These are phyloP conservation scores for Cercophora scortea DNA, from an alignment of 495 filamentous ascomycete species.

Conservation along the genomic window DNA sequence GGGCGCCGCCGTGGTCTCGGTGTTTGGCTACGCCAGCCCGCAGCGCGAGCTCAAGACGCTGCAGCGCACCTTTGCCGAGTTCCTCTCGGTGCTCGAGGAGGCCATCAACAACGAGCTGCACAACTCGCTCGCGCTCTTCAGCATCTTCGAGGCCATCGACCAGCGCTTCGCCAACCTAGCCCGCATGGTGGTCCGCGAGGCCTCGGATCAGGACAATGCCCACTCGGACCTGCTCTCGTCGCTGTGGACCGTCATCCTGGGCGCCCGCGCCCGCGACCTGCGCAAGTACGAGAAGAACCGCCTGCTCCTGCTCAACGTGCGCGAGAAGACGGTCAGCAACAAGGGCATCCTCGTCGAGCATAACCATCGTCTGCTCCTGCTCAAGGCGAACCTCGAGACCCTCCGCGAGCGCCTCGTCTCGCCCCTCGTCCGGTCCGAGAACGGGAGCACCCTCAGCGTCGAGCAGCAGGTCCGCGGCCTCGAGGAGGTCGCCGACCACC, in stretches of 20 bases:
- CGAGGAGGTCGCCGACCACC: slow-evolving; percentile 67
- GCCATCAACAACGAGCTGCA: slow-evolving; percentile 75
- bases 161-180: slow-evolving; percentile 80
- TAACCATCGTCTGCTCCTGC: slow-evolving; percentile 64
- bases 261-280: slow-evolving; percentile 58
- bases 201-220: slow-evolving; percentile 65
- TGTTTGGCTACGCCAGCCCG: slow-evolving; percentile 71
- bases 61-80: slow-evolving; percentile 79
- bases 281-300: slow-evolving; percentile 87
- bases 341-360: slow-evolving; percentile 78
- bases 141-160: slow-evolving; percentile 81
- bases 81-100: slow-evolving; percentile 80
- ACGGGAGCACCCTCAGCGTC: slow-evolving; percentile 57
- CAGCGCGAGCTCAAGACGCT: slow-evolving; percentile 75
- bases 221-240: slow-evolving; percentile 74
- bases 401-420: slow-evolving; percentile 70
- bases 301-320: slow-evolving; percentile 62
- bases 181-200: slow-evolving; percentile 77
- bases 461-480: slow-evolving; percentile 79
- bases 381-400: slow-evolving; percentile 75
- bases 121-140: slow-evolving; percentile 67
- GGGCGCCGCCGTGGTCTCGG: slow-evolving; percentile 53
- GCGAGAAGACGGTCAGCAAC: slow-evolving; percentile 75
- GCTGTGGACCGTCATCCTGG: slow-evolving; percentile 78
- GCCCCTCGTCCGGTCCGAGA: slow-evolving; percentile 66